A percentile compares a stretch with the other conserved stretches of the same genome.
Evolutionary conservation across 306 rosid species (phyloP).

Genomic region (Herpetospermum pedunculosum): DNA sequence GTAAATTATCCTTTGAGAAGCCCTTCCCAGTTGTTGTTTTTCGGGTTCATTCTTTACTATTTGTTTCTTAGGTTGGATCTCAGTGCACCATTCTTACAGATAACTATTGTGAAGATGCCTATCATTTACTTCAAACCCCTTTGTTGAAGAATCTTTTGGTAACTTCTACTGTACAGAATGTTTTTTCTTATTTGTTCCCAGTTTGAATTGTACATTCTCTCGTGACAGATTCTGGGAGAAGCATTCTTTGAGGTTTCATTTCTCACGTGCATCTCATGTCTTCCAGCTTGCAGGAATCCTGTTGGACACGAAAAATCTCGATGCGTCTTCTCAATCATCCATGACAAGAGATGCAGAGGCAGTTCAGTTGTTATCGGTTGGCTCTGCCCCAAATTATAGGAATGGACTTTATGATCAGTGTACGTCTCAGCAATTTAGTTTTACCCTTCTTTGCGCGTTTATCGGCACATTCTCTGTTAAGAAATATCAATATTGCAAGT

Average conservation of each 20-base stretch:
- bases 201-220: neutral
- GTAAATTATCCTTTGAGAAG: neutral
- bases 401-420: conserved; percentile 60
- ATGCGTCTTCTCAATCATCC: conserved; percentile 29
- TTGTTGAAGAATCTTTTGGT: conserved; percentile 78
- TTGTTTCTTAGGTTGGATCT: conserved; percentile 53
- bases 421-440: conserved; percentile 9
- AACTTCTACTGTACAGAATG: neutral
- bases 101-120: conserved; percentile 85
- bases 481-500: neutral
- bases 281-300: conserved; percentile 82
- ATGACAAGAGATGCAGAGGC: conserved; percentile 93
- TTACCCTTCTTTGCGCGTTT: neutral
- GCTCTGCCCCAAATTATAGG: conserved; percentile 50
- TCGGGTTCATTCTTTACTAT: neutral
- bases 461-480: neutral
- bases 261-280: conserved; percentile 13
- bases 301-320: conserved; percentile 66
- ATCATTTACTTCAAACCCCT: conserved; percentile 65
- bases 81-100: conserved; percentile 77
- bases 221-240: neutral
- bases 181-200: neutral
- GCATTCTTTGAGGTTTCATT: neutral
- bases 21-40: neutral
- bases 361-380: conserved; percentile 67